phyloP scores from a whole-genome alignment of 2,329 filamentous ascomycete species.

The Aciculosporium take region DNA sequence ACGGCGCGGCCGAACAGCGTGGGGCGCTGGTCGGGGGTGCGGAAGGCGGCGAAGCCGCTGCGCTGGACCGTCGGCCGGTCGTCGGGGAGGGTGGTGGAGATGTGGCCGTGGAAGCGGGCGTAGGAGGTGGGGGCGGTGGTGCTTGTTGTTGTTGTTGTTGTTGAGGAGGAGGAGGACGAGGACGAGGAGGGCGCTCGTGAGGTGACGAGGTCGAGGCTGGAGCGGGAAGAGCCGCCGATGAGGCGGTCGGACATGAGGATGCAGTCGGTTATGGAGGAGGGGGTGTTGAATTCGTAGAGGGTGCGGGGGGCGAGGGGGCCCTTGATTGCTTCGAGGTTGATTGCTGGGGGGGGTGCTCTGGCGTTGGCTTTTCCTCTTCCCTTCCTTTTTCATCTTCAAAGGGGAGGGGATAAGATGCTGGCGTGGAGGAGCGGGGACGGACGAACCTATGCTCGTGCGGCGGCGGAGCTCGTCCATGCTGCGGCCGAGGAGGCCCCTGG shows the following conservation, averaged over 20 bases:
- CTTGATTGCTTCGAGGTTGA: constrained; percentile 56
- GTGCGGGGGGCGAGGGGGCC: constrained; percentile 47
- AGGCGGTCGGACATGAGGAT: constrained; percentile 79
- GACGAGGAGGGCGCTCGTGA: neutral
- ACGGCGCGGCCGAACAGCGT: constrained; percentile 76
- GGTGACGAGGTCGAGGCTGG: constrained; percentile 50
- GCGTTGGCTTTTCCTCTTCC: neutral
- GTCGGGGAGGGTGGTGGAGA: constrained; percentile 70
- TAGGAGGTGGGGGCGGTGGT: constrained; percentile 37
- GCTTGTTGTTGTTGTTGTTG: constrained; percentile 6
- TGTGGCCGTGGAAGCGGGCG: constrained; percentile 71
- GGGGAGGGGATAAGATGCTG: too few species aligned
- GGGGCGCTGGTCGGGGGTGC: constrained; percentile 60
- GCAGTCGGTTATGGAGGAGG: constrained; percentile 33
- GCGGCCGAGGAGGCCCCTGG: constrained; percentile 41
- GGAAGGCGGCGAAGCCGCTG: constrained; percentile 79
- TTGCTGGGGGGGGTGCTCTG: constrained; percentile 28
- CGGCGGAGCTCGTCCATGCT: constrained; percentile 47
- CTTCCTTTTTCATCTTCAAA: too few species aligned
- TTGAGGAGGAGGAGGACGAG: constrained; percentile 12
- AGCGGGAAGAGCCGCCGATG: constrained; percentile 74
- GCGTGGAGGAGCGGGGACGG: neutral
- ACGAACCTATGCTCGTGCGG: constrained; percentile 37
- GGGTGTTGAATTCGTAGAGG: constrained; percentile 47
- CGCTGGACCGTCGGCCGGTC: constrained; percentile 61